Evolutionary conservation across 1,284 basidiomycete species (phyloP).

Genomic region (Moniliophthora roreri): DNA sequence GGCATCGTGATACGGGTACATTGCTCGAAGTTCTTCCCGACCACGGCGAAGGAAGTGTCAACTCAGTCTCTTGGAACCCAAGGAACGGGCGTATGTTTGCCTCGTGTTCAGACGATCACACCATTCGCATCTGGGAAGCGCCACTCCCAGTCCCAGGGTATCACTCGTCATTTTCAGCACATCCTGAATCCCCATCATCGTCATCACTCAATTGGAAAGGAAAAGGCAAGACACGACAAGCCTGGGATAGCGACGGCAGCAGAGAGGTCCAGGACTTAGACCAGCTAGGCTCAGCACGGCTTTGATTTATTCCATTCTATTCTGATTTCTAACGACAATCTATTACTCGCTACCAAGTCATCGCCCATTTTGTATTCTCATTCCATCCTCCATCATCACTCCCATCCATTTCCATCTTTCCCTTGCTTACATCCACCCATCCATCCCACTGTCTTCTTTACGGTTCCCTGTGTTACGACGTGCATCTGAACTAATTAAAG

Average conservation of each 20-base stretch:
- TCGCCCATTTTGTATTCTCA: too few relatives aligned
- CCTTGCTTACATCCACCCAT: too few relatives aligned
- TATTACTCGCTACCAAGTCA: too few relatives aligned
- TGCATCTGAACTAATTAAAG: too few relatives aligned
- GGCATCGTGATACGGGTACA: constrained; percentile 86
- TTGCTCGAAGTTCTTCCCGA: constrained; percentile 84
- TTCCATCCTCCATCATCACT: too few relatives aligned
- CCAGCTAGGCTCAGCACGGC: constrained; percentile 17
- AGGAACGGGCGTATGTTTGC: constrained; percentile 87
- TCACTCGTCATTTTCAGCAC: constrained; percentile 16
- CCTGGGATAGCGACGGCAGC: constrained; percentile 38
- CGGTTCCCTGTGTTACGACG: too few relatives aligned
- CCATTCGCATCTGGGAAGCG: constrained; percentile 84
- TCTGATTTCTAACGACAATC: too few relatives aligned
- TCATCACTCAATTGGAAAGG: constrained; percentile 45
- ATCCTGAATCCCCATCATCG: background rate
- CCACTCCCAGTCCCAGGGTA: constrained; percentile 35
- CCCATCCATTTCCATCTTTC: too few relatives aligned
- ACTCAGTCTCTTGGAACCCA: constrained; percentile 96
- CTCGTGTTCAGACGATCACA: constrained; percentile 86
- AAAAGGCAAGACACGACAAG: constrained; percentile 65
- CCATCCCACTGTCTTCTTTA: too few relatives aligned
- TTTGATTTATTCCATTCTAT: constrained; percentile 10
- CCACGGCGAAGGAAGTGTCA: constrained; percentile 87
- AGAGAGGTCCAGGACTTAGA: constrained; percentile 19